Percentiles rank a stretch among this genome's conserved stretches.
phyloP scores from a whole-genome alignment of 805 yeast species.

The Wickerhamomyces subpelliculosus region DNA sequence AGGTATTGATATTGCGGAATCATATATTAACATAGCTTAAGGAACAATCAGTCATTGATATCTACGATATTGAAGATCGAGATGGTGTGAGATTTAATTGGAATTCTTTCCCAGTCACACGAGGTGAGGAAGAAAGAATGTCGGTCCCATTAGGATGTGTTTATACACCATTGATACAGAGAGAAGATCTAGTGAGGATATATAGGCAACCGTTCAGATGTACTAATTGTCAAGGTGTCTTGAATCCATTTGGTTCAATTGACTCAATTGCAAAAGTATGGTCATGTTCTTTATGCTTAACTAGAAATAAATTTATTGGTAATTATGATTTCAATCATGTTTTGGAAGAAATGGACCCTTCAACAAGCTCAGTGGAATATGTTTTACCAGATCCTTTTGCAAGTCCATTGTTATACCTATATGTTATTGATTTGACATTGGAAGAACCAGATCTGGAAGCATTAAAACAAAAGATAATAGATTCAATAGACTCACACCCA shows the following conservation, averaged over 20 bases:
- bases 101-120: constrained; percentile 83
- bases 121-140: constrained; percentile 80
- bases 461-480: constrained; percentile 63
- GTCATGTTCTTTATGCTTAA: constrained; percentile 76
- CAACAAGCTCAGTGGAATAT: constrained; percentile 73
- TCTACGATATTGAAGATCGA: constrained; percentile 53
- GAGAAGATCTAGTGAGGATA: constrained; percentile 68
- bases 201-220: constrained; percentile 77
- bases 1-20: background rate
- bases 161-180: constrained; percentile 79
- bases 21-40: background rate
- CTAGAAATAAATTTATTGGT: constrained; percentile 65
- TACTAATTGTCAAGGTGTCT: constrained; percentile 67
- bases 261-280: constrained; percentile 69
- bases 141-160: constrained; percentile 88
- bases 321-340: constrained; percentile 13
- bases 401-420: constrained; percentile 73
- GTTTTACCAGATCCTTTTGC: constrained; percentile 43
- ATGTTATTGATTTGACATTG: constrained; percentile 80
- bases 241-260: constrained; percentile 78
- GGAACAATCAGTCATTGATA: constrained; percentile 17
- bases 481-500: constrained; percentile 66
- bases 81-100: constrained; percentile 70
- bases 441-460: constrained; percentile 76
- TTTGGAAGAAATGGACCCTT: constrained; percentile 60